Percentiles rank a stretch among this genome's conserved stretches.
phyloP scores from a whole-genome alignment of 305 asterid species.

The Fraxinus nigra region DNA sequence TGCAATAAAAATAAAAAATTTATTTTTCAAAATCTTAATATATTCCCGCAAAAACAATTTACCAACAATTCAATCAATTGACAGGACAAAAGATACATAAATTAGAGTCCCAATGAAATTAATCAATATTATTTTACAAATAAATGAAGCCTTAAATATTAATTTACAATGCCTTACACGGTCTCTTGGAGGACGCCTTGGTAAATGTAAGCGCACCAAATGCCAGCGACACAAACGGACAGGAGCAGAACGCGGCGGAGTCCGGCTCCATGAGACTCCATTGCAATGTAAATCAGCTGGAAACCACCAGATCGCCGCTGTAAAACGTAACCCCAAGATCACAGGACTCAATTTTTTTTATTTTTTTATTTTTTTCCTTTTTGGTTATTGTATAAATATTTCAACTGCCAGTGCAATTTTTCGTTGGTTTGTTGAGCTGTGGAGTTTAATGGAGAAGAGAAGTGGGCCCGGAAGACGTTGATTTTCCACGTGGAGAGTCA shows the following conservation, averaged over 20 bases:
- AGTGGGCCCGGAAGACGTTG: conserved; percentile 31
- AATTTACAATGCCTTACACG: conserved; percentile 45
- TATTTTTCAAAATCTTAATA: background rate
- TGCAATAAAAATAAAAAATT: background rate
- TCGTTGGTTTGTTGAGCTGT: background rate
- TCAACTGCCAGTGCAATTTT: conserved; percentile 19
- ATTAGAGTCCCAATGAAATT: background rate
- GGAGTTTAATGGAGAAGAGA: background rate
- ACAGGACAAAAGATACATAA: background rate
- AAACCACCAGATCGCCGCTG: conserved; percentile 46
- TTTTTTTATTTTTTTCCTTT: background rate
- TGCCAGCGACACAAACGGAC: conserved; percentile 79
- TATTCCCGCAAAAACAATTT: background rate
- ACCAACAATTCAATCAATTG: background rate
- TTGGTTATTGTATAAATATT: background rate
- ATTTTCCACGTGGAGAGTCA: conserved; percentile 41
- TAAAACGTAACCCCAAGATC: conserved; percentile 18
- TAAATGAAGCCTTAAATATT: background rate
- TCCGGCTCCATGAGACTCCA: conserved; percentile 77
- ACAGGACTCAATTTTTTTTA: background rate
- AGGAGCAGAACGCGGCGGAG: conserved; percentile 78
- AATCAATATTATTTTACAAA: background rate
- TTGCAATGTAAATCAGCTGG: conserved; percentile 30
- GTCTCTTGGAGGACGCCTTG: conserved; percentile 97
- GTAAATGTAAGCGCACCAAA: conserved; percentile 94